Evolutionary conservation across 2,329 filamentous ascomycete genomes (phyloP).

Genomic region (Xylaria sp.): DNA sequence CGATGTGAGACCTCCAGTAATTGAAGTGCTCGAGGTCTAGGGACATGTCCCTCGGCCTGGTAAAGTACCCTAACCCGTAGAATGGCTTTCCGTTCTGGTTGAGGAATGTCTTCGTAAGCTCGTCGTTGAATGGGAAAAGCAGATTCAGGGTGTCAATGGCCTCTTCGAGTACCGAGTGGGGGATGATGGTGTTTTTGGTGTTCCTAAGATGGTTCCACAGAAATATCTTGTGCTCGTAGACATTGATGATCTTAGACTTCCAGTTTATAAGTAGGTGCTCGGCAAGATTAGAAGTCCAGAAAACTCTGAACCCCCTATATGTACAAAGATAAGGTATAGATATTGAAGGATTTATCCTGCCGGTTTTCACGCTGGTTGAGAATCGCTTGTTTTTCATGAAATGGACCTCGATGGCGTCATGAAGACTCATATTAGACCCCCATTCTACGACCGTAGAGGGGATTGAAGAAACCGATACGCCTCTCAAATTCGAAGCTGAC

Average conservation of each 20-base stretch:
- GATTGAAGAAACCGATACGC: background rate
- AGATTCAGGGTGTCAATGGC: constrained; percentile 29
- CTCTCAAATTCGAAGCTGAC: background rate
- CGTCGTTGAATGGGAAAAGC: constrained; percentile 24
- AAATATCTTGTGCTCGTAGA: constrained; percentile 30
- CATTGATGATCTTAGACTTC: constrained; percentile 21
- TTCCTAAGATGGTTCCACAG: constrained; percentile 22
- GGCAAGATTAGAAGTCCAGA: constrained; percentile 27
- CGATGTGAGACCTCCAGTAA: constrained; percentile 10
- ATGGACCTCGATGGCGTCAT: constrained; percentile 3
- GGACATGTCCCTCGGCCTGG: constrained; percentile 10
- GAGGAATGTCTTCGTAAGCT: constrained; percentile 14
- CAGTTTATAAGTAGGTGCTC: constrained; percentile 26
- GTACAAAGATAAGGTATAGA: constrained; percentile 11
- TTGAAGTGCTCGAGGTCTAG: constrained; percentile 13
- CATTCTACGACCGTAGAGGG: constrained; percentile 8
- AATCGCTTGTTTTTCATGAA: constrained; percentile 1
- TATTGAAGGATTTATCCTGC: constrained; percentile 6
- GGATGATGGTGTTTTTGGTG: constrained; percentile 10
- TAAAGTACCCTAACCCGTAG: constrained; percentile 15
- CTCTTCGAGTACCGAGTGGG: constrained; percentile 19
- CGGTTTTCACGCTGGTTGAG: constrained; percentile 2
- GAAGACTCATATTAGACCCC: constrained; percentile 1
- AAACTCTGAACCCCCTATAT: constrained; percentile 17
- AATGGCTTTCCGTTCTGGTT: constrained; percentile 19